phyloP scores from a whole-genome alignment of 192 early-diverging fungal genomes.

The Jimgerdemannia flammicorona region DNA sequence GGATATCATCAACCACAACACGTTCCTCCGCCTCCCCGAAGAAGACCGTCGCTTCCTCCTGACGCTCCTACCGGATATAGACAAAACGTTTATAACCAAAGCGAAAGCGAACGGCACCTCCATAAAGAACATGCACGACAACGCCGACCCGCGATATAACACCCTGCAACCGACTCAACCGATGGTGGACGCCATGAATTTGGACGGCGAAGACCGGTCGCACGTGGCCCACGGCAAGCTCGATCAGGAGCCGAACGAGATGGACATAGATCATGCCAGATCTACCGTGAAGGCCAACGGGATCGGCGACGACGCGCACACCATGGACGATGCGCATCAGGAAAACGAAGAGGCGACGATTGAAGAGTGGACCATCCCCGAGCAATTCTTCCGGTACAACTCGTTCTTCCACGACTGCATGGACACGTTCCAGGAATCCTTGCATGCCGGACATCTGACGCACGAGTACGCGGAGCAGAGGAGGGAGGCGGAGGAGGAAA shows the following conservation, averaged over 20 bases:
- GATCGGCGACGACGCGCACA: not conserved
- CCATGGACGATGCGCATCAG: not conserved
- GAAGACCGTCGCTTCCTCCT: not conserved
- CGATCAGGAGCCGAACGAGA: not conserved
- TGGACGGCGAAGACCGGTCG: not conserved
- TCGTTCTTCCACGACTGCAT: not conserved
- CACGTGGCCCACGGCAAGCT: not conserved
- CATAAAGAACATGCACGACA: not conserved
- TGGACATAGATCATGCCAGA: not conserved
- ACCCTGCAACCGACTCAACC: not conserved
- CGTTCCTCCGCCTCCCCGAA: not conserved
- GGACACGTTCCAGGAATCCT: not conserved
- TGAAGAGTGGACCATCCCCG: not conserved
- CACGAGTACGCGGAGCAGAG: not conserved
- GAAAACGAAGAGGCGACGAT: not conserved
- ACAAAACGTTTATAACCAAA: not conserved
- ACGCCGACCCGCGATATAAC: not conserved
- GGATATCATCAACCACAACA: not conserved
- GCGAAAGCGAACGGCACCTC: not conserved
- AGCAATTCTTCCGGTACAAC: not conserved
- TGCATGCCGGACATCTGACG: not conserved
- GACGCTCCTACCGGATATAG: not conserved
- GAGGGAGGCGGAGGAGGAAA: not conserved
- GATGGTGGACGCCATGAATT: not conserved
- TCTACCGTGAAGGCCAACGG: not conserved